Base-by-base conservation (phyloP, 2,329 filamentous ascomycete species). In the Knoxdaviesia capensis region DNA sequence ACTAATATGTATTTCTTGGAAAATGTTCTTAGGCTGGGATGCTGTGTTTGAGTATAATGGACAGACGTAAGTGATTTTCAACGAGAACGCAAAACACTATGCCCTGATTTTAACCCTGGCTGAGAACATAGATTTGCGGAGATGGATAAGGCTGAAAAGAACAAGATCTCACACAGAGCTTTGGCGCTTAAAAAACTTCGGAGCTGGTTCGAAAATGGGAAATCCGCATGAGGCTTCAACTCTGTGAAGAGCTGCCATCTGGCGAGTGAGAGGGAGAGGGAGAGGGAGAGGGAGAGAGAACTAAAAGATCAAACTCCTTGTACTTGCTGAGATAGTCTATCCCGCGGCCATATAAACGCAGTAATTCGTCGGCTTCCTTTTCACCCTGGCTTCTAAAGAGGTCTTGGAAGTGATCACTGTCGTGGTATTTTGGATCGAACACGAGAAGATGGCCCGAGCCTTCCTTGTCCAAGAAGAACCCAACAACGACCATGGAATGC, bases 41-140 rank as follows among this genome's bases (percentile, higher is more conserved):
- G 76, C 90, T 2, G 80, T 93, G 48, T 98, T 98, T 53, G 90
- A 98, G 62, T 88, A 92, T 51, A 71, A 92, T 48, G 87, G 87
- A 36, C 66, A 84, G 61, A 98, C 90, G 64, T 74, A 57, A 54
- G 69, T 60, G 8, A 36, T 29, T 36, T 9, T 33, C 31, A 35
- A 36, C 6, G 36, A 38, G 7, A 35, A 10, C 30, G 7, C 30
- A 28, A 6, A 31, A 34, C 8, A 29, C 6, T 7, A 36, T 11
- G 9, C 31, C 30, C 11, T n/a, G 10, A 29, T n/a, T 20, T 6
- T 34, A 28, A 9, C 20, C 11, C 33, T n/a, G 36, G 31, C 20
- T 31, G 7, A 7, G 32, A 9, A 28, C 33, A 38, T 40, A 80
- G 75, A 3, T 80, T 93, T 56, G 90, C 90, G 31, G 90, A 98